Percentiles rank a stretch among this genome's conserved stretches.
These are phyloP conservation scores for Phytopythium sindhum DNA, from an alignment of 352 stramenopile species.

Conservation along the genomic window DNA sequence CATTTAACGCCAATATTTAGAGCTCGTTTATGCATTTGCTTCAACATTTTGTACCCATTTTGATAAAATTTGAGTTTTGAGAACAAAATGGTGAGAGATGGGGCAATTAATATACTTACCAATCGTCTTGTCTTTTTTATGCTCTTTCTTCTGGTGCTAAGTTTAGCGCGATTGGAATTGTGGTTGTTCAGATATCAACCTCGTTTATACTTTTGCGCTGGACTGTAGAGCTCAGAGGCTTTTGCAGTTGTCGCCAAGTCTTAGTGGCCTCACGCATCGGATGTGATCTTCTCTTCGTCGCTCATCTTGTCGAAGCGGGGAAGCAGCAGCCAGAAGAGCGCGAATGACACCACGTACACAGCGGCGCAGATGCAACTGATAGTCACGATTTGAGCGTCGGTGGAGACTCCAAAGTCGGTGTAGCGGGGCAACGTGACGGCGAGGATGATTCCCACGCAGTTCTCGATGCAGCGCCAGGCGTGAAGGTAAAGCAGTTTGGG, in stretches of 20 bases:
- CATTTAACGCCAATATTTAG: too few species aligned
- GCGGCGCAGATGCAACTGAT: conserved; percentile 35
- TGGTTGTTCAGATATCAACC: too few species aligned
- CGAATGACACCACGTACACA: conserved; percentile 26
- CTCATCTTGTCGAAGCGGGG: conserved; percentile 6
- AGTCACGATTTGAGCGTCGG: conserved; percentile 27
- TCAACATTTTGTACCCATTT: too few species aligned
- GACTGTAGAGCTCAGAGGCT: background rate
- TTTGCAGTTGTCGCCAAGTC: background rate
- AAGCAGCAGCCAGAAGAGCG: conserved; percentile 25
- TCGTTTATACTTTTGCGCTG: too few species aligned
- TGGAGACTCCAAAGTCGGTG: conserved; percentile 54
- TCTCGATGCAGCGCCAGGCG: conserved; percentile 56
- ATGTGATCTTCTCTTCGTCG: conserved; percentile 10
- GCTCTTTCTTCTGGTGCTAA: too few species aligned
- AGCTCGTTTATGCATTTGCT: too few species aligned
- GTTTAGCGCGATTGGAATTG: too few species aligned
- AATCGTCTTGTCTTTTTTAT: too few species aligned
- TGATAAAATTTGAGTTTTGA: too few species aligned
- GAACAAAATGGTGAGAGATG: too few species aligned
- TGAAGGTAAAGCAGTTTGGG: conserved; percentile 38
- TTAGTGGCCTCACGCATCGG: background rate
- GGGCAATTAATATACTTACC: too few species aligned
- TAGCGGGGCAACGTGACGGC: conserved; percentile 43
- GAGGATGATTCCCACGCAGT: conserved; percentile 35